Base-by-base conservation (phyloP, 768 basidiomycete species). In the Suillus placidus region DNA sequence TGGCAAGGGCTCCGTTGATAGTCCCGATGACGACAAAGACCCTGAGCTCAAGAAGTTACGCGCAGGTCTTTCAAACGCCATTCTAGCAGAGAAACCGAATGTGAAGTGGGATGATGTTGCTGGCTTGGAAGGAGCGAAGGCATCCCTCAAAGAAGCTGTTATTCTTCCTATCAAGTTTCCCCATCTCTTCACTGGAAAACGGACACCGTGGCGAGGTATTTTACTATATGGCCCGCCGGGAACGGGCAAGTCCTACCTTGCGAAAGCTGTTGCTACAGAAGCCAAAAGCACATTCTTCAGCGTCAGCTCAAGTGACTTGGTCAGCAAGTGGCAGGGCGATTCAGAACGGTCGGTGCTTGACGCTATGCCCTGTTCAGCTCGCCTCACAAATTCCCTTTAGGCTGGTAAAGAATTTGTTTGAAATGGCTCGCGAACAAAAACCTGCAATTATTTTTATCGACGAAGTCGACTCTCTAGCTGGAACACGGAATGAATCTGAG, bases 131-230 rank as follows among this genome's bases (percentile, higher is more conserved):
- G 88, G 87, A 34, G 97, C 97, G 52, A 99, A 99, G 78, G 95
- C 96, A 49, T 87, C 97, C 6, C 80, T 99, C 73, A 98, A 99
- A 76, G 97, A 99, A 77, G 97, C 97, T 43, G 97, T 99, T 75
- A 97, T 99, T 74, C 83, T 99, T n/a, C 97, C 97, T 5, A 98
- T 98, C 85, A 99, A 99, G 77, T 99, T 98, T 72, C 97, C 97
- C 2, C 95, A 98, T 78, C 85, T 99, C 35, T 99, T 99, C 80
- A 98, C 96, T 1, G 97, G 97, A 45, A 99, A 99, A 78, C 90
- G 97, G 20, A 98, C 96, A 12, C 97, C 97, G 3, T 99, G 97
- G 97, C 85, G 85, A 57, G 97, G 97, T 8, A 99, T 99, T 61
- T 79, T 99, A 64, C 82, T 99, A 4, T 99, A 99, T 73, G 97